Percentiles rank a stretch among this genome's conserved stretches.
Conservation (phyloP, 495 filamentous ascomycete species). For the Podospora pseudopauciseta region DNA sequence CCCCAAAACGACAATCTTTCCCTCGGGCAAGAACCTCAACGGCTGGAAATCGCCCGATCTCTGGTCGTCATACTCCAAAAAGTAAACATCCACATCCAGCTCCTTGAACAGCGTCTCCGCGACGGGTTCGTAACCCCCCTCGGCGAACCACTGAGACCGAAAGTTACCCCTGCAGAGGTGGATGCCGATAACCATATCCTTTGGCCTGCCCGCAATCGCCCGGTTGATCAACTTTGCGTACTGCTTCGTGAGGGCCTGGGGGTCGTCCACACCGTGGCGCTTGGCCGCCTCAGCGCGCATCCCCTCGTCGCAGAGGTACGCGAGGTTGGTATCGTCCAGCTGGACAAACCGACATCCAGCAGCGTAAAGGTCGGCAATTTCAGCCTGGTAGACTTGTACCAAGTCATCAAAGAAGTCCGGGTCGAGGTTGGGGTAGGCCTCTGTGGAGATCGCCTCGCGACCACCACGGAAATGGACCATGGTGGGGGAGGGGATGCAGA, state of each 20-base stretch:
- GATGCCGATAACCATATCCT: slow-evolving; percentile 62
- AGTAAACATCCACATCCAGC: slow-evolving; percentile 63
- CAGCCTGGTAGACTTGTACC: slow-evolving; percentile 56
- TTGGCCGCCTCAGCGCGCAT: slow-evolving; percentile 60
- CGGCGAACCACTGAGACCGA: slow-evolving; percentile 57
- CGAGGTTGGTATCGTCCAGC: slow-evolving; percentile 63
- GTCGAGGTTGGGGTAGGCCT: slow-evolving; percentile 55
- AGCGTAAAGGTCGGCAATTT: slow-evolving; percentile 57
- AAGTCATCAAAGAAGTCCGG: slow-evolving; percentile 58
- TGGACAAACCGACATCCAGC: slow-evolving; percentile 63
- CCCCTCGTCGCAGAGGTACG: slow-evolving; percentile 61
- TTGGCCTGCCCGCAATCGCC: slow-evolving; percentile 51
- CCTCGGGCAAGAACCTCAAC: slow-evolving; percentile 56
- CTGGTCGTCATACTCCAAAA: slow-evolving; percentile 66
- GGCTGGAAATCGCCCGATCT: slow-evolving; percentile 65
- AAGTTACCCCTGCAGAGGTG: slow-evolving; percentile 64
- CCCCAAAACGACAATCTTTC: slow-evolving; percentile 64
- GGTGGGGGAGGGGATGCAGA: slow-evolving; percentile 62
- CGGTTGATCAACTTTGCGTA: slow-evolving; percentile 64
- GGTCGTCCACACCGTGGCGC: slow-evolving; percentile 50
- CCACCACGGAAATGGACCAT: slow-evolving; percentile 66
- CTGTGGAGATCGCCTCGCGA: slow-evolving; percentile 53
- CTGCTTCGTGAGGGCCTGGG: slow-evolving; percentile 53
- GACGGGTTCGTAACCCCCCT: slow-evolving; percentile 66
- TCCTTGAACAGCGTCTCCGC: slow-evolving; percentile 62